Conservation (phyloP, 495 filamentous ascomycete species). For the Xylaria intraflava region DNA sequence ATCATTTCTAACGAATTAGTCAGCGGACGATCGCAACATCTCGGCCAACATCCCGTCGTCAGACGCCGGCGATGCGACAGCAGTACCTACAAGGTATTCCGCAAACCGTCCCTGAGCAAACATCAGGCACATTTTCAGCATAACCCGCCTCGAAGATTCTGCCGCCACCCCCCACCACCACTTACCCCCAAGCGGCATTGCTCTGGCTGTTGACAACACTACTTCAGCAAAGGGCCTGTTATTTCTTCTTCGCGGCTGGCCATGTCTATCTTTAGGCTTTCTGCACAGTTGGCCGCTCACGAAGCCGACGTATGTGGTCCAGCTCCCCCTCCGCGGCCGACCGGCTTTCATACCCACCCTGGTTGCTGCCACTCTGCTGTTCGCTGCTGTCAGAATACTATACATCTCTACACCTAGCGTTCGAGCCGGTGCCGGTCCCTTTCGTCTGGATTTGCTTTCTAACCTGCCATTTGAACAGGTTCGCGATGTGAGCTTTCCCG, state of each 20-base stretch:
- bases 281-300: constrained; percentile 72
- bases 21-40: too few species aligned
- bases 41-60: too few species aligned
- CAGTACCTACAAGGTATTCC: too few species aligned
- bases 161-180: background rate
- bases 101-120: too few species aligned
- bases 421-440: background rate
- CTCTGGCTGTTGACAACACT: background rate
- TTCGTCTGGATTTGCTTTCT: constrained; percentile 11
- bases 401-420: background rate
- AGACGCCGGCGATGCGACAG: too few species aligned
- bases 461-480: constrained; percentile 52
- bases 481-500: constrained; percentile 76
- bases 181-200: background rate
- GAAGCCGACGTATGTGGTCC: constrained; percentile 67
- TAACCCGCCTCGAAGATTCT: too few species aligned
- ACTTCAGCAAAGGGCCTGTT: background rate
- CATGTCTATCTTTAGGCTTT: constrained; percentile 67
- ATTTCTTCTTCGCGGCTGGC: background rate
- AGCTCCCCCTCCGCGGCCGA: constrained; percentile 11
- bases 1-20: constrained; percentile 8
- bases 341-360: background rate
- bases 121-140: too few species aligned
- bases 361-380: background rate
- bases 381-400: background rate